phyloP scores from a whole-genome alignment of 306 rosid species.

The Prunus fruticosa region DNA sequence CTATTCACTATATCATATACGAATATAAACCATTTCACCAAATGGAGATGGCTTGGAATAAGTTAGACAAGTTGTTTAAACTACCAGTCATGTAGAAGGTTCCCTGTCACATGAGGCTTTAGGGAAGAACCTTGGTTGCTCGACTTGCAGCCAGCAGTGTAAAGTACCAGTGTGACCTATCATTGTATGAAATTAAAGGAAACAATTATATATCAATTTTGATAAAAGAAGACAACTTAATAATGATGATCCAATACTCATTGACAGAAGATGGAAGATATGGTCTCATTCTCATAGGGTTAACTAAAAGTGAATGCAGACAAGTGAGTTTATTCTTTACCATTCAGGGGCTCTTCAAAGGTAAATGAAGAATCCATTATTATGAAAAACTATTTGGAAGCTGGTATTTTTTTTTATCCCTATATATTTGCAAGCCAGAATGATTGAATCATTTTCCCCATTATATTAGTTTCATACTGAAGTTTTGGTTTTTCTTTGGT shows the following conservation, averaged over 20 bases:
- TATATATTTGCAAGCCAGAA: not conserved
- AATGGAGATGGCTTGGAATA: constrained; percentile 12
- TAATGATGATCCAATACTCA: not conserved
- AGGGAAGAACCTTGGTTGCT: constrained; percentile 64
- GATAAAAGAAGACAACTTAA: not conserved
- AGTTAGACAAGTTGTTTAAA: constrained; percentile 16
- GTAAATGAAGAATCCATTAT: not conserved
- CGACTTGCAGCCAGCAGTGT: constrained; percentile 66
- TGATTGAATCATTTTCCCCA: not conserved
- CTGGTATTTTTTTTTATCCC: not conserved
- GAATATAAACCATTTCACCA: not conserved
- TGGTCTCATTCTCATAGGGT: not conserved
- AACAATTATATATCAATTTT: constrained; percentile 8
- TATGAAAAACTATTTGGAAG: not conserved
- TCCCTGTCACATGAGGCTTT: constrained; percentile 69
- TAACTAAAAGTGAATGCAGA: not conserved
- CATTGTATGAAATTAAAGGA: constrained; percentile 26
- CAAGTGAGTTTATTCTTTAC: not conserved
- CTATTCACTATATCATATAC: not conserved
- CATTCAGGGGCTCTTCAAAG: not conserved
- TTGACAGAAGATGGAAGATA: not conserved
- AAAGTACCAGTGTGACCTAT: constrained; percentile 66
- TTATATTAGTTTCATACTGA: not conserved
- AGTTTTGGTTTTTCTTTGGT: not conserved
- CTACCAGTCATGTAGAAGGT: constrained; percentile 84